These are phyloP conservation scores for Daldinia grandis DNA, from an alignment of 495 filamentous ascomycete species.

Conservation along the genomic window DNA sequence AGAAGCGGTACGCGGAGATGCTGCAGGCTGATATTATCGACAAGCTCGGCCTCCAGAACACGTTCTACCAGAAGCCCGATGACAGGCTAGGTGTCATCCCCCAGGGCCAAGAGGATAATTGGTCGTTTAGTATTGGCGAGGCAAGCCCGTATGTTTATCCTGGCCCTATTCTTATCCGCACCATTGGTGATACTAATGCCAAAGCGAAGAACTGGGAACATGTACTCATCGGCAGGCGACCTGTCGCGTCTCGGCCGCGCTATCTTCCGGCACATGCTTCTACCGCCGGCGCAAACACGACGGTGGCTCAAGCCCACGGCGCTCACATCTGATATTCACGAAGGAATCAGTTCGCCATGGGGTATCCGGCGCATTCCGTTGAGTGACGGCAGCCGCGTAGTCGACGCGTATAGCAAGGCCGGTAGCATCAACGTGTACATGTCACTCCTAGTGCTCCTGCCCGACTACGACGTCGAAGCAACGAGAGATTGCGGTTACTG, in stretches of 20 bases:
- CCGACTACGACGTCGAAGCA: conserved; percentile 58
- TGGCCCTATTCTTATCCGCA: neutral
- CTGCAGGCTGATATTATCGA: conserved; percentile 55
- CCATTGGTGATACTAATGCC: neutral
- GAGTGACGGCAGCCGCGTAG: conserved; percentile 55
- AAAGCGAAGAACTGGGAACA: conserved; percentile 60
- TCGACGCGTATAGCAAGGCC: conserved; percentile 62
- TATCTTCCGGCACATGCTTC: conserved; percentile 61
- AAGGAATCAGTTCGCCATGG: conserved; percentile 65
- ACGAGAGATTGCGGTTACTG: too few species aligned
- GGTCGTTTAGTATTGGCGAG: conserved; percentile 54
- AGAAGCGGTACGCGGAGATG: conserved; percentile 54
- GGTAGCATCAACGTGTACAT: conserved; percentile 62
- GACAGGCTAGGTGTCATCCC: conserved; percentile 48
- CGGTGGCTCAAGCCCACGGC: conserved; percentile 66
- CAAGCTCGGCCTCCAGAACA: conserved; percentile 56
- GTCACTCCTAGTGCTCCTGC: conserved; percentile 57
- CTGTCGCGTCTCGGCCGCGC: conserved; percentile 61
- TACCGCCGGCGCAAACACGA: conserved; percentile 56
- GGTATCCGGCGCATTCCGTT: conserved; percentile 58
- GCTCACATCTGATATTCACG: conserved; percentile 56
- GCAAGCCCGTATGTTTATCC: conserved; percentile 47
- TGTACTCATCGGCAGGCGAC: conserved; percentile 64
- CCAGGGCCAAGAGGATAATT: conserved; percentile 37
- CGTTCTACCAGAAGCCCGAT: conserved; percentile 49